Base-by-base conservation (phyloP, 106 monocot species). In the Phalaenopsis equestris region DNA sequence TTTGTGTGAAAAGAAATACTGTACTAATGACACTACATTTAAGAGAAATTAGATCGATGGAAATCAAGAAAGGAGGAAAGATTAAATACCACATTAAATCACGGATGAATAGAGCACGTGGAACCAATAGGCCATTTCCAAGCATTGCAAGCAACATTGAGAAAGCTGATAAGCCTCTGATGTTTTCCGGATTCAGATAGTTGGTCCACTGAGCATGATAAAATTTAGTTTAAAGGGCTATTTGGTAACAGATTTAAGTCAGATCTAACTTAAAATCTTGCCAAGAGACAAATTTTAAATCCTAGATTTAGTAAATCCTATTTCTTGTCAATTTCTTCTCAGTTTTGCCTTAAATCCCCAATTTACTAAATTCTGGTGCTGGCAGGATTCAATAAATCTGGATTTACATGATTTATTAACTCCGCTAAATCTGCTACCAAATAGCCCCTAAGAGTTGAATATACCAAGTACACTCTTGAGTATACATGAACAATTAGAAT, bases 121-220 rank as follows among this genome's bases (percentile, higher is more conserved):
- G 98, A 67, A 99, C 89, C 94, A 99, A 86, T 72, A 93, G 84
- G 38, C 93, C 94, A 86, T 99, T 99, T 72, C 98, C 98, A 80
- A 95, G 80, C 98, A 99, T 95, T 21, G 86, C 85, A 72, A 99
- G 90, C 78, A 99, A 74, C 94, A 99, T 99, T 48, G 92, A 87
- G 83, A 93, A 87, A 84, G 92, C 88, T 75, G 94, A 99, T 79
- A 99, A 86, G 5, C 98, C 94, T 87, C 64, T 91, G 78, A 99
- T 90, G 84, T 99, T 99, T 67, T 92, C 90, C 65, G 98, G 98
- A 82, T 87, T 88, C 39, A 99, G 86, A 87, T 91, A 99, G 86
- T 88, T 94, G 81, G 94, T 91, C 98, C 98, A 99, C 94, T 97
- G 92, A 42, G 78, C 19, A 81, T 41, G 81, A 73, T 6, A 43